Evolutionary conservation across 2,329 filamentous ascomycete species (phyloP).

Genomic region (Penicillium sp.): DNA sequence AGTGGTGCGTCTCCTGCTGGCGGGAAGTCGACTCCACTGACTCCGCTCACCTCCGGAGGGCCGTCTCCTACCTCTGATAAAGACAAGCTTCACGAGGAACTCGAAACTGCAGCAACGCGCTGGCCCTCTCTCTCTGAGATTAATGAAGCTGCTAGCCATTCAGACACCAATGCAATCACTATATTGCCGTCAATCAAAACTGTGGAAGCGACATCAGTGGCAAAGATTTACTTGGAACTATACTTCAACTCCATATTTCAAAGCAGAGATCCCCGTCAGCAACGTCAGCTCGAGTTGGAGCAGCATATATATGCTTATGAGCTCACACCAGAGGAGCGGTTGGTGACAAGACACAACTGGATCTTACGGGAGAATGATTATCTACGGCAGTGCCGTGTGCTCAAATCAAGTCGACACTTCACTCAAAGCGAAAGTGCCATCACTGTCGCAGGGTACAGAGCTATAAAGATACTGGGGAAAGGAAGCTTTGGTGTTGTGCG

Average conservation of each 20-base stretch:
- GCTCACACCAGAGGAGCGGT: conserved; percentile 56
- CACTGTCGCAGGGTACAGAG: conserved; percentile 68
- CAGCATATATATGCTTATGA: conserved; percentile 59
- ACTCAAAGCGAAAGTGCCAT: conserved; percentile 47
- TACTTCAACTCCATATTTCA: conserved; percentile 71
- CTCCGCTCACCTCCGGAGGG: conserved; percentile 37
- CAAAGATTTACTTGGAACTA: conserved; percentile 83
- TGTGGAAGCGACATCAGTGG: conserved; percentile 73
- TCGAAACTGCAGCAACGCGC: neutral
- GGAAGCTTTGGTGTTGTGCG: conserved; percentile 93
- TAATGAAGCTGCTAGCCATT: neutral
- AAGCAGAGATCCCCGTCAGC: conserved; percentile 56
- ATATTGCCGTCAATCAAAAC: conserved; percentile 51
- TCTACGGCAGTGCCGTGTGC: conserved; percentile 67
- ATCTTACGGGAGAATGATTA: conserved; percentile 67
- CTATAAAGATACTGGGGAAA: conserved; percentile 79
- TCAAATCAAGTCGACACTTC: conserved; percentile 61
- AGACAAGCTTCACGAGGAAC: neutral
- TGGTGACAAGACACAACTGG: conserved; percentile 58
- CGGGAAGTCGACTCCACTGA: conserved; percentile 35
- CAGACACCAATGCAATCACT: neutral
- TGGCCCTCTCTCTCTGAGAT: conserved; percentile 1
- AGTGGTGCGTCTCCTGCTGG: conserved; percentile 31
- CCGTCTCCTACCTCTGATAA: conserved; percentile 23
- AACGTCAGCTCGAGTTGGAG: conserved; percentile 64